Evolutionary conservation across 129 eudicot genomes (phyloP), one percentile per base, ranked within the genome.

Genomic region (Saposhnikovia divaricata): DNA sequence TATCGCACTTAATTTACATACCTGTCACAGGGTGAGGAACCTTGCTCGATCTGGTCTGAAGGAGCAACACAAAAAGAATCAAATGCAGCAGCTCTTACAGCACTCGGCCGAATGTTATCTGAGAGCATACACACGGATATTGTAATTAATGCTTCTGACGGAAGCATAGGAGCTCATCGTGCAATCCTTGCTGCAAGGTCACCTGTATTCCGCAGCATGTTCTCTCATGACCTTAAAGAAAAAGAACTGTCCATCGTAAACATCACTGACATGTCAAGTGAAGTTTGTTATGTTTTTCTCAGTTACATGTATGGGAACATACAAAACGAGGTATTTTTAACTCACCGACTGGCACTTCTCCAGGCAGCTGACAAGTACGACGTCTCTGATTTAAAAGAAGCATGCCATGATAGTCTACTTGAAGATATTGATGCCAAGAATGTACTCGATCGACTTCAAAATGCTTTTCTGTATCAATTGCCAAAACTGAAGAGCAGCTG

Each of bases 331-430:
- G 89, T 88, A 25, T 96, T 96, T 85, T 84, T 89, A 40, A 70
- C 78, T 78, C 97, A 96, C 57, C 81, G 99, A 37, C 87, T 96
- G 25, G 87, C 90, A 13, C 97, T 96, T 68, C 91, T 96, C 9
- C 87, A 82, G 66, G 99, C 99, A 75, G 98, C 99, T 43, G 98
- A 96, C 76, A 96, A 96, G 77, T 96, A 96, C 14, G 99, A 92
- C 51, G 78, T 96, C 11, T 46, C 79, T 19, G 99, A 96, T 81
- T 84, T 96, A 75, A 96, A 96, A 81, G 99, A 96, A 78, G 94
- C 90, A 0, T 92, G 98, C 48, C 99, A 96, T 53, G 90, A 86
- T 47, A 96, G 99, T 75, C 78, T 96, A 1, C 75, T 92, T 73
- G 92, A 92, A 83, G 99, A 96, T 81, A 96, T 96, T 37, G 97